phyloP scores from a whole-genome alignment of 306 rosid genomes.

The Coriaria nepalensis region DNA sequence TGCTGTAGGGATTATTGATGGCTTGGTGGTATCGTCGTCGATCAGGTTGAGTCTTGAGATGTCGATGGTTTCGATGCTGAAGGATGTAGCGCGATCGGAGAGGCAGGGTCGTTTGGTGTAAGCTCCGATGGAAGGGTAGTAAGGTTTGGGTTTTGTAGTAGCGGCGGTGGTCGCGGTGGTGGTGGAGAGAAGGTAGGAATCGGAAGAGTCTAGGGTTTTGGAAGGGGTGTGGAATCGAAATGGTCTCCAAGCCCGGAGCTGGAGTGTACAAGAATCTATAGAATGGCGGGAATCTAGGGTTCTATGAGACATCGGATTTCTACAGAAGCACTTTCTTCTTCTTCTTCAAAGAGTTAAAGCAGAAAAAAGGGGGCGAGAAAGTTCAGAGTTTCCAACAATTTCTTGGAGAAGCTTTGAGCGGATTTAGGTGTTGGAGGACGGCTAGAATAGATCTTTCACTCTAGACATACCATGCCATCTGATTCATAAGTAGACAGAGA shows the following conservation, averaged over 20 bases:
- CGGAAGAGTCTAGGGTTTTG: slow-evolving; percentile 42
- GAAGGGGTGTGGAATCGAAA: slow-evolving; percentile 38
- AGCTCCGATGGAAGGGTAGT: slow-evolving; percentile 25
- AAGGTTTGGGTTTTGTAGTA: slow-evolving; percentile 18
- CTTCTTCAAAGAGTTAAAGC: neutral
- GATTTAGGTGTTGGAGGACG: too few relatives aligned
- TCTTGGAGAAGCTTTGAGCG: too few relatives aligned
- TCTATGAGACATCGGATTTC: slow-evolving; percentile 44
- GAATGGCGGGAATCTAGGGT: slow-evolving; percentile 46
- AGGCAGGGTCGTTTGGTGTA: slow-evolving; percentile 79
- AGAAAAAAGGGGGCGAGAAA: too few relatives aligned
- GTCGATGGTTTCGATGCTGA: slow-evolving; percentile 47
- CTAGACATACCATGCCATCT: too few relatives aligned
- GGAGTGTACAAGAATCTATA: slow-evolving; percentile 48
- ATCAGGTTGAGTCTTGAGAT: slow-evolving; percentile 54
- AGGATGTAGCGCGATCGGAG: slow-evolving; percentile 69
- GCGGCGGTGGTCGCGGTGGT: neutral
- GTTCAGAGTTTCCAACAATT: too few relatives aligned
- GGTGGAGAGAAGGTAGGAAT: slow-evolving; percentile 17
- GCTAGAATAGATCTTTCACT: too few relatives aligned
- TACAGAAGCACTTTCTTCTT: too few relatives aligned
- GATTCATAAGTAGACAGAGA: too few relatives aligned
- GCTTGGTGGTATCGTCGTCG: slow-evolving; percentile 56
- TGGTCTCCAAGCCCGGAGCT: slow-evolving; percentile 72
- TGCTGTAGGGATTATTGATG: slow-evolving; percentile 12